phyloP scores from a whole-genome alignment of 2,329 filamentous ascomycete genomes.

The Fusarium drepaniforme region DNA sequence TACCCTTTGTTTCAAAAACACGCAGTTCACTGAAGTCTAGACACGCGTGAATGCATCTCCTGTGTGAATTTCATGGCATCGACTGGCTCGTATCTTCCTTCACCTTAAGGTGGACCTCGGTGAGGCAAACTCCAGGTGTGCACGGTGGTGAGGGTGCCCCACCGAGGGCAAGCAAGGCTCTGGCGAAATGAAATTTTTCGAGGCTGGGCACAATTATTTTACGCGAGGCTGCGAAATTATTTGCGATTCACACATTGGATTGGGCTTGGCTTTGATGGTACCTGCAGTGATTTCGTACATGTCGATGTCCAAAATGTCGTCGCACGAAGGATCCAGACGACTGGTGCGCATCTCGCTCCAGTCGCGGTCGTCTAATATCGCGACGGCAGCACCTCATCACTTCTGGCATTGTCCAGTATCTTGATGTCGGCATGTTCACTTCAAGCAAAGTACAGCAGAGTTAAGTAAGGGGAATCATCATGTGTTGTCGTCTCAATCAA shows the following conservation, averaged over 20 bases:
- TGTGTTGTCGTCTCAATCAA: constrained; percentile 48
- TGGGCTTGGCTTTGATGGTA: neutral
- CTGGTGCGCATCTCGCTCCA: neutral
- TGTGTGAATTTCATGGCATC: neutral
- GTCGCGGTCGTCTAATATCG: neutral
- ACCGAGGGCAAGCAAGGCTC: constrained; percentile 44
- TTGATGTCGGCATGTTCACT: neutral
- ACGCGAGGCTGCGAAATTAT: constrained; percentile 42
- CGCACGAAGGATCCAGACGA: neutral
- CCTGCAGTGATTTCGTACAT: neutral
- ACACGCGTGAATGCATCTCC: neutral
- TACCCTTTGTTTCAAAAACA: constrained; percentile 47
- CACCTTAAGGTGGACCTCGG: neutral
- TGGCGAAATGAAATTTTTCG: constrained; percentile 32
- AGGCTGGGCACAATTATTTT: constrained; percentile 30
- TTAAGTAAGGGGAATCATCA: constrained; percentile 1
- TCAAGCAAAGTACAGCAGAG: neutral
- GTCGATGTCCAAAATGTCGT: neutral
- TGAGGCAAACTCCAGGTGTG: neutral
- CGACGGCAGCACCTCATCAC: neutral
- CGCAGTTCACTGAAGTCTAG: constrained; percentile 32
- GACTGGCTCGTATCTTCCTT: too few relatives aligned
- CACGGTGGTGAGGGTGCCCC: constrained; percentile 24
- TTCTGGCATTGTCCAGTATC: neutral
- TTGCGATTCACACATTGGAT: neutral